Conservation (phyloP, 2,329 filamentous ascomycete species). For the Ophiostoma triangulosporum region DNA sequence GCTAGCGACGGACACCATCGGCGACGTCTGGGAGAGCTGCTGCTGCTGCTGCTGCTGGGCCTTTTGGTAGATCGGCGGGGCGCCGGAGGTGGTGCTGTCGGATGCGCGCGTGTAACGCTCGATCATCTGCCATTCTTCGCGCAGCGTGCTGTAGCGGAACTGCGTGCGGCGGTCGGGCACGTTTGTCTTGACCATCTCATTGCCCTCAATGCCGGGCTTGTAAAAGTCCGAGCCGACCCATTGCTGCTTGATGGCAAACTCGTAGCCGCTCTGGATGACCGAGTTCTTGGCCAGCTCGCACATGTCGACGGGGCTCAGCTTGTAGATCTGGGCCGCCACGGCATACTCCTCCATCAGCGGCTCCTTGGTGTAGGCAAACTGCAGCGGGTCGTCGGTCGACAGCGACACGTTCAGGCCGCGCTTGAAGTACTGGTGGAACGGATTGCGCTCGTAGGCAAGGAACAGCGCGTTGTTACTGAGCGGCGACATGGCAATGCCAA, state of each 20-base stretch:
- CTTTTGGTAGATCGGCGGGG: neutral
- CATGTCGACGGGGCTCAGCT: conserved; percentile 94
- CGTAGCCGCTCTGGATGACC: conserved; percentile 88
- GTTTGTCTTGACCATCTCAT: conserved; percentile 91
- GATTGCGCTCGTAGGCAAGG: conserved; percentile 90
- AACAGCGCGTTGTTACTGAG: conserved; percentile 96
- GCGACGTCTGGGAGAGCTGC: neutral
- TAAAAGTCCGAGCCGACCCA: conserved; percentile 77
- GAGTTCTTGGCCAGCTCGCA: conserved; percentile 95
- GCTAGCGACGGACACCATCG: neutral
- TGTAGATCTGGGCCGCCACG: conserved; percentile 96
- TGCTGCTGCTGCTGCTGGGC: neutral
- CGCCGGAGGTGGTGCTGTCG: neutral
- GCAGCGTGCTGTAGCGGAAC: conserved; percentile 74
- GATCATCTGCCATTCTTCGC: conserved; percentile 68
- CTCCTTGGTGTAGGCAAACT: conserved; percentile 98
- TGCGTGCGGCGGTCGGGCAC: conserved; percentile 86
- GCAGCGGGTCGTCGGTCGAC: conserved; percentile 90
- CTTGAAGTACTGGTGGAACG: conserved; percentile 90
- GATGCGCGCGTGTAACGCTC: neutral
- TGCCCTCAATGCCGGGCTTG: conserved; percentile 67
- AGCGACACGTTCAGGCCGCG: conserved; percentile 90
- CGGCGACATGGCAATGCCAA: conserved; percentile 98
- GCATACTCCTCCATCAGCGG: conserved; percentile 97
- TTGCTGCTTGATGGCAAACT: conserved; percentile 73